Evolutionary conservation across 208 protist species (phyloP), one percentile per base, ranked within the genome.

Genomic region (Lotmaria passim): DNA sequence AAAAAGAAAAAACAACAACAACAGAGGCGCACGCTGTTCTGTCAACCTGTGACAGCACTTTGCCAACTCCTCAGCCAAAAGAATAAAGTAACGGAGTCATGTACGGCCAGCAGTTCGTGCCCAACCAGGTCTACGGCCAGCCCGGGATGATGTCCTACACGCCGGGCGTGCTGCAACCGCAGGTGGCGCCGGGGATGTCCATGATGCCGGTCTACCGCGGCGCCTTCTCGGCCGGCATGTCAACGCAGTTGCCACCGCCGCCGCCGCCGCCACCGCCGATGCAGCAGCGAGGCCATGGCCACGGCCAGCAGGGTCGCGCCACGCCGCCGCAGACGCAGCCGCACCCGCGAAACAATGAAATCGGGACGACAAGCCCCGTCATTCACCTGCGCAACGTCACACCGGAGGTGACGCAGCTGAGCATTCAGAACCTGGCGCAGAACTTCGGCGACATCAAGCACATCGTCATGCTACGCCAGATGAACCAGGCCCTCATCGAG

Each of bases 381-480:
- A 82, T 97, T 39, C 93, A 97, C 80, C 84, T 95, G 83, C 82
- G 93, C 41, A 97, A 97, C 59, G 92, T 97, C 47, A 96, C 90
- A 11, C 87, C 90, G 7, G 91, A 96, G 31, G 91, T 97, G 53
- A 95, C 91, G 48, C 93, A 97, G 80, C 78, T 93, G 60, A 92
- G 91, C 69, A 89, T 97, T 52, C 88, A 96, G 57, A 93, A 86
- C 47, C 60, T 97, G 41, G 86, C 82, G 24, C 81, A 89, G 58
- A 88, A 93, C 65, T 97, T 97, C 69, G 93, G 93, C 53, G 85
- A 91, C 44, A 90, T 97, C 52, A 91, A 92, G 62, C 92, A 96
- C 75, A 90, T 97, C 78, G 93, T 97, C 28, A 96, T 97, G 93
- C 90, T 97, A 52, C 85, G 93, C 3, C 89, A 95, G 77, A 97